A percentile compares a stretch with the other conserved stretches of the same genome.
phyloP scores from a whole-genome alignment of 345 rosid genomes.

The Citrus trifoliata region DNA sequence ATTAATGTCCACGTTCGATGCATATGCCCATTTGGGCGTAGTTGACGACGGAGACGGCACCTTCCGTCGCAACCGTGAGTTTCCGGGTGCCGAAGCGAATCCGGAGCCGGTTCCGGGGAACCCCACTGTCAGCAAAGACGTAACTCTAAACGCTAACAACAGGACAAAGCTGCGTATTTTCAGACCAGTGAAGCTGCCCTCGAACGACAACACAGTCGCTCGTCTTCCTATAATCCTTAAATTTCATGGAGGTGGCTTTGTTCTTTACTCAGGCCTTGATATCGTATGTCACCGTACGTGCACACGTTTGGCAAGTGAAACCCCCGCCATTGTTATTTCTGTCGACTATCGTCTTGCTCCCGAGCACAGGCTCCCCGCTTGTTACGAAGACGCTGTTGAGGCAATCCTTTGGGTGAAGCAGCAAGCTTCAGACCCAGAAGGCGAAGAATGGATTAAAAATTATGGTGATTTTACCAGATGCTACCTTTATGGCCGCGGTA shows the following conservation, averaged over 20 bases:
- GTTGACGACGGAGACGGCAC: constrained; percentile 19
- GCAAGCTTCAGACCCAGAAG: constrained; percentile 10
- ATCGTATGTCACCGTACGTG: constrained; percentile 11
- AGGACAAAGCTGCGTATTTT: constrained; percentile 11
- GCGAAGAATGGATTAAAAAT: constrained; percentile 33
- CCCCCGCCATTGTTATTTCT: constrained; percentile 27
- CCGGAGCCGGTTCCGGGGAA: constrained; percentile 15
- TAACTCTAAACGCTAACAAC: constrained; percentile 6
- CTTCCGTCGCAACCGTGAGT: neutral
- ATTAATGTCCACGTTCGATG: constrained; percentile 19
- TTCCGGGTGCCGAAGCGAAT: neutral
- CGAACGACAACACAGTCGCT: constrained; percentile 20
- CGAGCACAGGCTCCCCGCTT: constrained; percentile 33
- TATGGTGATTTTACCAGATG: constrained; percentile 35
- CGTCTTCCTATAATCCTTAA: constrained; percentile 36
- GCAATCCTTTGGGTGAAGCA: constrained; percentile 31
- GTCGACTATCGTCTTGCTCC: constrained; percentile 40
- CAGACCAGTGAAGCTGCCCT: constrained; percentile 22
- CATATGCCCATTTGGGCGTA: constrained; percentile 15
- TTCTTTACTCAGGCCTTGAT: constrained; percentile 3
- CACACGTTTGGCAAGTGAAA: constrained; percentile 17
- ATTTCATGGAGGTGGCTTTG: constrained; percentile 36
- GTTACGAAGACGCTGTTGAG: constrained; percentile 43
- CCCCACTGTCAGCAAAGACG: constrained; percentile 21
- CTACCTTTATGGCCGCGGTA: constrained; percentile 31